Conservation (phyloP, 495 filamentous ascomycete genomes). For the Hypoxylon subgilvum region DNA sequence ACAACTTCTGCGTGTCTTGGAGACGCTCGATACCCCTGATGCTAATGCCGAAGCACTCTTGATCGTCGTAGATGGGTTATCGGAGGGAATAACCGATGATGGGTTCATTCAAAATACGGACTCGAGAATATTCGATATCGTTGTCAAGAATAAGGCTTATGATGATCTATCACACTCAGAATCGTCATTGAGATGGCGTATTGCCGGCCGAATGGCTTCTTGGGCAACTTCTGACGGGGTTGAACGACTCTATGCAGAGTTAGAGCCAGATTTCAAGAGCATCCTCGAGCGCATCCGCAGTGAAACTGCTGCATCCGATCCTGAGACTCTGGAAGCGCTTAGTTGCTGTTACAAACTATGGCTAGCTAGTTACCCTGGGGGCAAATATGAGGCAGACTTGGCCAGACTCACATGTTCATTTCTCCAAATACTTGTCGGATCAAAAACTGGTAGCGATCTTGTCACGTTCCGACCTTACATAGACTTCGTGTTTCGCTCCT, state of each 20-base stretch:
- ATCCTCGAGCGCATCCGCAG: conserved; percentile 44
- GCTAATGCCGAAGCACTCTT: conserved; percentile 41
- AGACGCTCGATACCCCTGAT: conserved; percentile 45
- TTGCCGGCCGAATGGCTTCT: conserved; percentile 44
- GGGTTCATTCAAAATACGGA: conserved; percentile 48
- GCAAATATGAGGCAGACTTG: conserved; percentile 41
- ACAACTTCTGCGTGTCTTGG: conserved; percentile 56
- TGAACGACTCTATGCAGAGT: conserved; percentile 43
- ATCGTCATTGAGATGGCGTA: conserved; percentile 46
- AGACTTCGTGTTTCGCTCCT: conserved; percentile 34
- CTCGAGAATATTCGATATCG: conserved; percentile 41
- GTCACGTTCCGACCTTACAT: conserved; percentile 23
- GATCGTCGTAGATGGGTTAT: conserved; percentile 56
- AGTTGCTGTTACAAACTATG: conserved; percentile 47
- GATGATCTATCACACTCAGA: conserved; percentile 20
- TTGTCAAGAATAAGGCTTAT: conserved; percentile 31
- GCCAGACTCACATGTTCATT: conserved; percentile 42
- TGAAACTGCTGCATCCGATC: conserved; percentile 33
- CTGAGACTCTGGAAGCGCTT: conserved; percentile 51
- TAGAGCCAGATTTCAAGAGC: conserved; percentile 43
- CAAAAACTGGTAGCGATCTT: conserved; percentile 14
- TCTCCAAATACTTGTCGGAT: conserved; percentile 39
- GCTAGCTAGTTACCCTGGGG: conserved; percentile 47
- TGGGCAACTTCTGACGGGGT: conserved; percentile 45
- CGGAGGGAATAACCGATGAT: conserved; percentile 51